Evolutionary conservation across 495 filamentous ascomycete species (phyloP).

Genomic region (Tuber calosporum): DNA sequence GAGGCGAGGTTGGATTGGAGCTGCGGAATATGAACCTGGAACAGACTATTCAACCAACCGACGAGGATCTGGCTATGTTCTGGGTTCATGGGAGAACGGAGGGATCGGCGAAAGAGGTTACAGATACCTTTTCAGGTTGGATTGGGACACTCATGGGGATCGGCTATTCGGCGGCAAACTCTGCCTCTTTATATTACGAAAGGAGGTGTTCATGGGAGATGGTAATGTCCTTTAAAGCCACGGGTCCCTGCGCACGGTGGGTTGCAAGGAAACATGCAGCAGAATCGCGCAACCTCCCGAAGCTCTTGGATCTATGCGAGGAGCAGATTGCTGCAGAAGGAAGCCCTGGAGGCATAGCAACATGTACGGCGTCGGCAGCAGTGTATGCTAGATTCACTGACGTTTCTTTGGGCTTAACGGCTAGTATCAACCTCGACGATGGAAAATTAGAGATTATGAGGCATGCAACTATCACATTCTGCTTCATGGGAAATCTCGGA

Average conservation of each 20-base stretch:
- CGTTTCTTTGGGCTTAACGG: slow-evolving; percentile 17
- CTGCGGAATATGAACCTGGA: slow-evolving; percentile 17
- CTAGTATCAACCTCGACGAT: slow-evolving; percentile 9
- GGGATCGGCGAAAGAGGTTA: neutral
- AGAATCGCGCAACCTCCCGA: neutral
- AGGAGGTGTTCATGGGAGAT: neutral
- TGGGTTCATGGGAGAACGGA: slow-evolving; percentile 17
- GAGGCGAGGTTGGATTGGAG: slow-evolving; percentile 24
- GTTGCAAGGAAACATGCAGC: slow-evolving; percentile 9
- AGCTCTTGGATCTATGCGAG: neutral
- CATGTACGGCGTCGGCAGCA: slow-evolving; percentile 5
- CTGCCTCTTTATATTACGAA: neutral
- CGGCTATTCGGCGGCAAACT: neutral
- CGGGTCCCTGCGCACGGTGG: slow-evolving; percentile 12
- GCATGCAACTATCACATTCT: slow-evolving; percentile 1
- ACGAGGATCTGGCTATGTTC: slow-evolving; percentile 18
- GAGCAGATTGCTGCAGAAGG: neutral
- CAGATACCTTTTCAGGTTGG: neutral
- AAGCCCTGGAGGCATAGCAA: neutral
- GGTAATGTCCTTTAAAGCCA: neutral
- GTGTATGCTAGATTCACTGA: slow-evolving; percentile 16
- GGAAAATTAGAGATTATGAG: slow-evolving; percentile 4
- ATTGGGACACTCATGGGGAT: neutral
- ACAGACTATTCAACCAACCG: slow-evolving; percentile 9
- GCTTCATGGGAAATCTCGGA: slow-evolving; percentile 1